Conservation (phyloP, 2,329 filamentous ascomycete genomes). For the Phoma sp. region DNA sequence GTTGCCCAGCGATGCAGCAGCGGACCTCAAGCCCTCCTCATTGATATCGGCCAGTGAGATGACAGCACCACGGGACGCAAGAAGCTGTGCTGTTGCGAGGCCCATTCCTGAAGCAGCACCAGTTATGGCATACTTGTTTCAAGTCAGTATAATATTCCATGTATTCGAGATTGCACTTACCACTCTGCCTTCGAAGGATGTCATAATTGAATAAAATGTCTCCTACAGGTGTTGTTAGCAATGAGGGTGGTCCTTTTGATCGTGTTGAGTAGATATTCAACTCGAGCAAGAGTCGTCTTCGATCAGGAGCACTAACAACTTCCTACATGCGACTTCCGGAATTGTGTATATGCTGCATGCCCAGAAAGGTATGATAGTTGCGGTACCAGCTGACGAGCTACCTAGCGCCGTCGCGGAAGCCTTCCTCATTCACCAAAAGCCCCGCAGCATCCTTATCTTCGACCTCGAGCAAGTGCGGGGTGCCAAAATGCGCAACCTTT, state of each 20-base stretch:
- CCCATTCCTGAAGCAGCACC: slow-evolving; percentile 52
- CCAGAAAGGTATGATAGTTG: too few species aligned
- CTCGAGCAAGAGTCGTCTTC: too few species aligned
- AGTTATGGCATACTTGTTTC: slow-evolving; percentile 15
- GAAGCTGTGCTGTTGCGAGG: slow-evolving; percentile 51
- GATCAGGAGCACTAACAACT: background rate
- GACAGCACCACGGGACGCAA: slow-evolving; percentile 51
- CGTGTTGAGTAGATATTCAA: too few species aligned
- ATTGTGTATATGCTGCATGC: too few species aligned
- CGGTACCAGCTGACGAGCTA: background rate
- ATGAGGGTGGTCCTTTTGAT: too few species aligned
- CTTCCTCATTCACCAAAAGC: slow-evolving; percentile 3
- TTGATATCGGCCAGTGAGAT: slow-evolving; percentile 34
- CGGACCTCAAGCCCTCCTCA: slow-evolving; percentile 49
- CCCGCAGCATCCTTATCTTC: slow-evolving; percentile 5
- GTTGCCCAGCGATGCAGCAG: slow-evolving; percentile 27
- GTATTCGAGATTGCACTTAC: background rate
- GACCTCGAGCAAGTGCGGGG: slow-evolving; percentile 2
- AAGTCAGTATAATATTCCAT: background rate
- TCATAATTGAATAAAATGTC: background rate
- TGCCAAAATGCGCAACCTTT: background rate
- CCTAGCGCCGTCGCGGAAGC: slow-evolving; percentile 1
- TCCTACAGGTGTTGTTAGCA: too few species aligned
- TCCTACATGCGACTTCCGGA: too few species aligned
- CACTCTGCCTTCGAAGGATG: background rate